Evolutionary conservation across 331 rosid genomes (phyloP), one percentile per base, ranked within the genome.

Genomic region (Pyracantha coccinea): DNA sequence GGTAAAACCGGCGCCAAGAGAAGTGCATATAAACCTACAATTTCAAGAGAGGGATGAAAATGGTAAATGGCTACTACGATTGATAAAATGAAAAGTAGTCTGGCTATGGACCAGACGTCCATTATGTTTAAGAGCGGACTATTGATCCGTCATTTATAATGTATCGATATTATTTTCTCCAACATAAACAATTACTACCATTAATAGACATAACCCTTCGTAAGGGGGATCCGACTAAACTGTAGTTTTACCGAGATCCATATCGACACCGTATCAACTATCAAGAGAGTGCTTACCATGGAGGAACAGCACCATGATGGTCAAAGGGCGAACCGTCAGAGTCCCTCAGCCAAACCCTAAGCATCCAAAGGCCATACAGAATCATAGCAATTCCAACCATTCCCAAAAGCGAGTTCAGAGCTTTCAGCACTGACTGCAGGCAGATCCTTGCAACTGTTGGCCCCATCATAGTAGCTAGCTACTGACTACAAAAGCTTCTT

Each of bases 271-370:
- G 15, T 41, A 41, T 41, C 47, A 41, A 41, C 47, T 41, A 41
- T 41, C 47, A 12, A 12, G 15, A 41, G 47, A 12, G 47, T 27
- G 50, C 61, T 84, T 78, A 83, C 84, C 87, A 81, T 58, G 83
- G 78, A 61, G 77, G 13, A 55, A 68, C 19, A 66, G 66, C 57
- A 15, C n/a, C 25, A 24, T 59, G 53, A 31, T 68, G 78, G 59
- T 33, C 31, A 45, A 45, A 29, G 11, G 72, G 38, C 3, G 72
- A 72, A 11, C 23, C 35, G 4, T 74, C 63, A 28, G 41, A 55
- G 66, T 80, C 83, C 71, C 85, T 79, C 63, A 71, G 82, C 83
- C 85, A 85, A 69, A 81, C 78, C 69, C 80, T 69, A n/a, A 73
- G 27, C 80, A 77, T 25, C 80, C 79, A 84, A 38, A 71, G 82